Conservation (phyloP, 2,329 filamentous ascomycete species). For the Pezicula radicicola region DNA sequence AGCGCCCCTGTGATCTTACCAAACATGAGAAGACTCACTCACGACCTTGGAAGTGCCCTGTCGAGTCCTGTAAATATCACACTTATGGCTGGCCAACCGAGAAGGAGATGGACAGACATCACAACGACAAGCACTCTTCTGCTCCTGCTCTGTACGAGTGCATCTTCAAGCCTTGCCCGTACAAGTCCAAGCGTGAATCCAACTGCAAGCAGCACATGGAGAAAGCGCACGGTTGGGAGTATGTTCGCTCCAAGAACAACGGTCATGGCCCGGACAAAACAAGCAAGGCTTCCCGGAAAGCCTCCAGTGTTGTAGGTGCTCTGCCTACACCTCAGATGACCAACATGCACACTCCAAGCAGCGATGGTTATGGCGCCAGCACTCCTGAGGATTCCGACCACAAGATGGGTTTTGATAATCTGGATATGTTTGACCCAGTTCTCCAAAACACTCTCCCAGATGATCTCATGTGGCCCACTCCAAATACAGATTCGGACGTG, state of each 20-base stretch:
- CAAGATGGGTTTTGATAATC: constrained; percentile 15
- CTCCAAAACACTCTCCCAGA: not conserved
- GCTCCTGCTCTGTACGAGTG: constrained; percentile 82
- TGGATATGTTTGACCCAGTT: constrained; percentile 18
- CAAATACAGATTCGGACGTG: not conserved
- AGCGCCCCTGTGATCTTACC: constrained; percentile 92
- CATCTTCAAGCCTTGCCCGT: constrained; percentile 77
- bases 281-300: constrained; percentile 41
- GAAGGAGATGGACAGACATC: constrained; percentile 93
- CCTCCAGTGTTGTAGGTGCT: constrained; percentile 30
- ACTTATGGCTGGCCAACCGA: constrained; percentile 92
- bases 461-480: not conserved
- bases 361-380: constrained; percentile 34
- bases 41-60: constrained; percentile 89
- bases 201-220: constrained; percentile 99
- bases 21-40: constrained; percentile 99
- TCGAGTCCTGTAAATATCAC: constrained; percentile 83
- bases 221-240: constrained; percentile 89
- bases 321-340: constrained; percentile 60
- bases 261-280: constrained; percentile 48
- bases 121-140: constrained; percentile 91
- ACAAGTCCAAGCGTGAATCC: constrained; percentile 91
- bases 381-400: constrained; percentile 24
- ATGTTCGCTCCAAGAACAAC: constrained; percentile 89
- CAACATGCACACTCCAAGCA: constrained; percentile 54